These are phyloP conservation scores for Lactarius pseudohatsudake DNA, from an alignment of 768 basidiomycete species.

Conservation along the genomic window DNA sequence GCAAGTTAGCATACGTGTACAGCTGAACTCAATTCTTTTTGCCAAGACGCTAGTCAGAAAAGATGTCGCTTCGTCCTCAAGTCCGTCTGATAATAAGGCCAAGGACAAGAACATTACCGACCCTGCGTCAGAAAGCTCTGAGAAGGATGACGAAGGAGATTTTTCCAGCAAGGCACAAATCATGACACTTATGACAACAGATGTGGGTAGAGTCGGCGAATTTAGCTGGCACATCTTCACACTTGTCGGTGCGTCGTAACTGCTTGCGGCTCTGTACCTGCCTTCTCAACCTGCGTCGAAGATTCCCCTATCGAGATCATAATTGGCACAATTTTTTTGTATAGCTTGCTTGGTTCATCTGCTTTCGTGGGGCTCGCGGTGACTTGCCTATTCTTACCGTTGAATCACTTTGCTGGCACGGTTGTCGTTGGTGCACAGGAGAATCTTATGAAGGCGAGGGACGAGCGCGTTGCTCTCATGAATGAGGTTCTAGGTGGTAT, in stretches of 20 bases:
- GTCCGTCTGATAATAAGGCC: slow-evolving; percentile 29
- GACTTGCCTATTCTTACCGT: slow-evolving; percentile 60
- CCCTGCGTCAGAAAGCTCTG: slow-evolving; percentile 36
- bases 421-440: slow-evolving; percentile 77
- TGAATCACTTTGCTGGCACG: slow-evolving; percentile 85
- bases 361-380: slow-evolving; percentile 77
- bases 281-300: slow-evolving; percentile 32
- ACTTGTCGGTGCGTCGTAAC: slow-evolving; percentile 55
- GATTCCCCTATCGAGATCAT: slow-evolving; percentile 78
- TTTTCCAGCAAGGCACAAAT: slow-evolving; percentile 66
- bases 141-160: slow-evolving; percentile 50
- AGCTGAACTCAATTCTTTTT: slow-evolving; percentile 80
- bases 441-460: slow-evolving; percentile 87
- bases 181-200: slow-evolving; percentile 95
- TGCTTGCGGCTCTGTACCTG: background rate
- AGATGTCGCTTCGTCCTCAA: slow-evolving; percentile 70
- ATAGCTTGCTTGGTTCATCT: slow-evolving; percentile 75
- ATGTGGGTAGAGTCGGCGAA: slow-evolving; percentile 87
- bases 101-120: slow-evolving; percentile 31
- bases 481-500: slow-evolving; percentile 91
- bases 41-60: slow-evolving; percentile 86
- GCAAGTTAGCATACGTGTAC: slow-evolving; percentile 67
- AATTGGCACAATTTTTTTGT: slow-evolving; percentile 74
- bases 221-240: slow-evolving; percentile 79
- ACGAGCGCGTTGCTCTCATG: slow-evolving; percentile 89